Conservation (phyloP, 2,329 filamentous ascomycete species). For the Hypomyces perniciosus region DNA sequence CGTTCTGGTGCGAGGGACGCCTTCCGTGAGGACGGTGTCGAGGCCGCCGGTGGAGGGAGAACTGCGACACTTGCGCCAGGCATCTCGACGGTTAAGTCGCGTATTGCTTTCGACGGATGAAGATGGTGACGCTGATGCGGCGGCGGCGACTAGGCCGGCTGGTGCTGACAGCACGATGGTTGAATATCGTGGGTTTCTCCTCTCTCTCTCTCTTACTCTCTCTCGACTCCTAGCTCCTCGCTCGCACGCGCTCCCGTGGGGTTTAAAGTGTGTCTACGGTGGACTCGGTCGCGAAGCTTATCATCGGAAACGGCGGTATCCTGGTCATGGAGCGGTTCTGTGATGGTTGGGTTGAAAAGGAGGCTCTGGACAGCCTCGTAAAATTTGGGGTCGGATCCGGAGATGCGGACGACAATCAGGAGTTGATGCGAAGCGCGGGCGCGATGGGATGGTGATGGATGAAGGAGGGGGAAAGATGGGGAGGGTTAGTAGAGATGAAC, state of each 20-base stretch:
- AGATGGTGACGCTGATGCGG: conserved; percentile 21
- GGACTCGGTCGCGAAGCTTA: conserved; percentile 43
- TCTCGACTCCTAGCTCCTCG: conserved; percentile 42
- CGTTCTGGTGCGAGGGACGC: conserved; percentile 76
- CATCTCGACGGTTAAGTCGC: conserved; percentile 49
- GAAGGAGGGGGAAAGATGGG: conserved; percentile 15
- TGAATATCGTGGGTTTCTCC: conserved; percentile 47
- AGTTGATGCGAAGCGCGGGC: conserved; percentile 22
- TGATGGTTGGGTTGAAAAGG: conserved; percentile 20
- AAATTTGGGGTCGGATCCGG: conserved; percentile 14
- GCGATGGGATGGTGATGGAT: conserved; percentile 11
- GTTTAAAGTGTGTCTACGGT: conserved; percentile 63
- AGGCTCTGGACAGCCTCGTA: conserved; percentile 27
- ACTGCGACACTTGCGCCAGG: conserved; percentile 64
- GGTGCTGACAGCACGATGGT: conserved; percentile 46
- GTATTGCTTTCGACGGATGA: conserved; percentile 19
- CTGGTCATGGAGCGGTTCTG: conserved; percentile 37
- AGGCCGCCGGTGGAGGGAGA: conserved; percentile 56
- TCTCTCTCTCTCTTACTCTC: conserved; percentile 23
- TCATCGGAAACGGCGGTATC: conserved; percentile 46
- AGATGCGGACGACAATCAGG: conserved; percentile 21
- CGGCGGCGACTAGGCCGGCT: conserved; percentile 21
- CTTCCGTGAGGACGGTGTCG: conserved; percentile 70
- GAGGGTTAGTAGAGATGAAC: conserved; percentile 16
- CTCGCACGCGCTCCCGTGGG: conserved; percentile 61